Percentiles rank a stretch among this genome's conserved stretches.
These are phyloP conservation scores for Pestalotiopsis sp. DNA, from an alignment of 2,329 filamentous ascomycete genomes.

Conservation along the genomic window DNA sequence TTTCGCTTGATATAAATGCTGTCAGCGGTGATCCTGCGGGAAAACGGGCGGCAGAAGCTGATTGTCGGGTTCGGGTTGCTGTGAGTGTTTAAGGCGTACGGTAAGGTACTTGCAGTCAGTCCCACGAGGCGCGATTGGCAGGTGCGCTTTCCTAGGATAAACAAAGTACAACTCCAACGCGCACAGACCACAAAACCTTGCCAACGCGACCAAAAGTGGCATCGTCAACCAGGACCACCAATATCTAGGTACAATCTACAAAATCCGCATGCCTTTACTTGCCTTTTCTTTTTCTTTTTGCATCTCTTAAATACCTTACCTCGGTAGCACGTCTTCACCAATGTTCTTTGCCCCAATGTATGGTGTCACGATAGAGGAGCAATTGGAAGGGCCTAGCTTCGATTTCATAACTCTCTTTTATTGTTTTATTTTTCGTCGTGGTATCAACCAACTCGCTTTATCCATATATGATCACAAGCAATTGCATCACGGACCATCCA, in stretches of 20 bases:
- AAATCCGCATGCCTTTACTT: neutral
- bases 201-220: neutral
- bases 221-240: neutral
- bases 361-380: too few species aligned
- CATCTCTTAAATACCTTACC: too few species aligned
- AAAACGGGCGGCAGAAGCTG: neutral
- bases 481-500: too few species aligned
- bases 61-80: neutral
- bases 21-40: neutral
- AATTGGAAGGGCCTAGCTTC: neutral
- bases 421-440: neutral
- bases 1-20: constrained; percentile 2
- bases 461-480: neutral
- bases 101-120: neutral
- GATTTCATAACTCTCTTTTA: neutral
- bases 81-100: neutral
- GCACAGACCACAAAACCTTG: neutral
- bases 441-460: neutral
- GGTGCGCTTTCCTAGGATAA: constrained; percentile 2
- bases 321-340: neutral
- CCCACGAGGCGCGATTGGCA: constrained; percentile 8
- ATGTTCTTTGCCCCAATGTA: too few species aligned
- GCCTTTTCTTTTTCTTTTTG: too few species aligned
- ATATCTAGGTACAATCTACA: neutral
- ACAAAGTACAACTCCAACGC: constrained; percentile 3